Conservation (phyloP, 2,329 filamentous ascomycete species). For the Coniella vitis region DNA sequence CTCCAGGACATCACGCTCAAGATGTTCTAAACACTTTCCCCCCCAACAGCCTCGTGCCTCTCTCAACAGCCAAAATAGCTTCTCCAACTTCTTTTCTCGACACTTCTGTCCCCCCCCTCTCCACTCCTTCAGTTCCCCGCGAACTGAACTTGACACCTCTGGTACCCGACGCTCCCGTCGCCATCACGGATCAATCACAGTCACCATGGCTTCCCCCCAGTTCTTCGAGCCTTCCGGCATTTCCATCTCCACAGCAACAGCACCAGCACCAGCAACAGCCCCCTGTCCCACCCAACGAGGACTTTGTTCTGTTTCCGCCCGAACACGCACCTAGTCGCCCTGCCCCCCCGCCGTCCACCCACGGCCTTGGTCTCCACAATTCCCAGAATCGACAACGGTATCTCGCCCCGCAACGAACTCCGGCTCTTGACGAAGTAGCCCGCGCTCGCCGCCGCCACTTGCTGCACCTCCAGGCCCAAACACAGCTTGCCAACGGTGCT, state of each 20-base stretch:
- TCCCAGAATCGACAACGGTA: too few relatives aligned
- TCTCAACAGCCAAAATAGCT: conserved; percentile 43
- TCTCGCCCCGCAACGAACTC: too few relatives aligned
- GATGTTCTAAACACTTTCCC: conserved; percentile 51
- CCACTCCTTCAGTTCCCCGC: conserved; percentile 50
- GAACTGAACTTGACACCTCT: conserved; percentile 62
- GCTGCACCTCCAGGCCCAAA: conserved; percentile 14
- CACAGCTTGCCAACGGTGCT: conserved; percentile 35
- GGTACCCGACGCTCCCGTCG: conserved; percentile 61
- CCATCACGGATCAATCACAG: conserved; percentile 72
- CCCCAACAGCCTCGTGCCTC: conserved; percentile 26
- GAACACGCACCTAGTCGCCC: conserved; percentile 39
- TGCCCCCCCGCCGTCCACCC: conserved; percentile 26
- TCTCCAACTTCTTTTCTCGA: conserved; percentile 31
- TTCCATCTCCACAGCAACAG: conserved; percentile 36
- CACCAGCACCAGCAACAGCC: not conserved
- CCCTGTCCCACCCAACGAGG: conserved; percentile 6
- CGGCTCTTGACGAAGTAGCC: too few relatives aligned
- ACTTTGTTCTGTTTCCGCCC: conserved; percentile 3
- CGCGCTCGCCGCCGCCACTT: too few relatives aligned
- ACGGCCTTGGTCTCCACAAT: conserved; percentile 37
- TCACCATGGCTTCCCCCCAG: conserved; percentile 76
- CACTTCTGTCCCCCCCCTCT: conserved; percentile 27
- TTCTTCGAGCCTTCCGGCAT: conserved; percentile 56
- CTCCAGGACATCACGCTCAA: conserved; percentile 37